A percentile compares a stretch with the other conserved stretches of the same genome.
Conservation (phyloP, 2,329 filamentous ascomycete species). For the Curvularia sp. region DNA sequence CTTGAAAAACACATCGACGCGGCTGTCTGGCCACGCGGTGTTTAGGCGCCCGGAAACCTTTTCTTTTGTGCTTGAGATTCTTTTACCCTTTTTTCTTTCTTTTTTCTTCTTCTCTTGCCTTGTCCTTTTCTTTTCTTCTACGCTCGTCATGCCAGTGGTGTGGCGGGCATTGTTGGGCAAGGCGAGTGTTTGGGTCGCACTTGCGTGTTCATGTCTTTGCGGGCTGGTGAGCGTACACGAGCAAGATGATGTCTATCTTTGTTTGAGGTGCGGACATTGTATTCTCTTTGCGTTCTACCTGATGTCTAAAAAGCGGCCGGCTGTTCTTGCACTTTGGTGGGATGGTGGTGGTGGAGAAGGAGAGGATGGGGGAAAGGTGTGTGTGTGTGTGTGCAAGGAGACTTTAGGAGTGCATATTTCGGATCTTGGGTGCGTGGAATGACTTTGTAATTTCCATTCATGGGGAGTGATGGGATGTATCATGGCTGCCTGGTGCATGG, state of each 20-base stretch:
- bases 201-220: constrained; percentile 26
- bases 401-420: constrained; percentile 29
- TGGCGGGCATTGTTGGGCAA: constrained; percentile 32
- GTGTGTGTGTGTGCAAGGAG: constrained; percentile 13
- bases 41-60: constrained; percentile 44
- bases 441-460: constrained; percentile 13
- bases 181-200: constrained; percentile 21
- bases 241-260: constrained; percentile 25
- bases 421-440: constrained; percentile 18
- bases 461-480: constrained; percentile 6
- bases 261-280: constrained; percentile 11
- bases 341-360: constrained; percentile 1
- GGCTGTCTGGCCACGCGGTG: constrained; percentile 35
- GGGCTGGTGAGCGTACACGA: constrained; percentile 40
- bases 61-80: constrained; percentile 14
- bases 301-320: constrained; percentile 29
- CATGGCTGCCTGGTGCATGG: constrained; percentile 12
- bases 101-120: not conserved
- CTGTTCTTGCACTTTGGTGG: constrained; percentile 16
- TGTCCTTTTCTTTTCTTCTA: not conserved
- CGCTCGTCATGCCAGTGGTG: constrained; percentile 42
- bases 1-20: constrained; percentile 32
- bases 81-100: too few relatives aligned
- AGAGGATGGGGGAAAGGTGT: constrained; percentile 1
- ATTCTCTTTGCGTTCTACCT: constrained; percentile 24